Evolutionary conservation across 192 early-diverging fungal species (phyloP), one percentile per base, ranked within the genome.

Genomic region (Coemansia sp.): DNA sequence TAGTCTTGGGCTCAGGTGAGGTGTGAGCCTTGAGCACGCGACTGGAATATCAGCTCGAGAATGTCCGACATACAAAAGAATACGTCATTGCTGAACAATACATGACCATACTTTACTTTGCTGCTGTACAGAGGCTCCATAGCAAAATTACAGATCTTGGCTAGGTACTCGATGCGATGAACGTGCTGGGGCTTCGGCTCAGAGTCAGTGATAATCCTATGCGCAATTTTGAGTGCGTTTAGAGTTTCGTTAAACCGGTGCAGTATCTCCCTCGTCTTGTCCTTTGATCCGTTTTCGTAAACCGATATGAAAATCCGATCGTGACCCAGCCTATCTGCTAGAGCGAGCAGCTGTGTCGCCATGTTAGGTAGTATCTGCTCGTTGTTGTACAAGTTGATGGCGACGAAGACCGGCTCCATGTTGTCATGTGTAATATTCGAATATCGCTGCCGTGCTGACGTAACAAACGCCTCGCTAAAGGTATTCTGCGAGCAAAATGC

Each of bases 1-100:
- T 80, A 69, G 40, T 87, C 83, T 47, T 85, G 79, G 2, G 66
- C 84, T 35, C 86, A 87, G 0, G 75, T 71, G 32, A 87, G 58
- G n/a, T 87, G 83, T 1, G 86, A 69, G 23, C 52, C 62, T 33
- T 87, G 75, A 13, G 68, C 43, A 16, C 64, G 62, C 43, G 75
- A 66, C 63, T 87, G 86, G 50, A 72, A 66, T 8, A 87, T 13
- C 53, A 85, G 58, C 63, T 87, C 86, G 6, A 85, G 60, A 13
- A 87, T 30, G 60, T 87, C 86, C 3, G 81, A 61, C 2, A 77
- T 47, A 17, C 86, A 87, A 23, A 78, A 76, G 9, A 77, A 75
- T 17, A 76, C 72, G n/a, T 84, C 80, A 57, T 85, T 82, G 23
- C 85, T 35, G 47, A 87, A 78, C 2, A 85, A 32, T 14, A 85